phyloP scores from a whole-genome alignment of 345 rosid genomes.

The Lepidium didymum region DNA sequence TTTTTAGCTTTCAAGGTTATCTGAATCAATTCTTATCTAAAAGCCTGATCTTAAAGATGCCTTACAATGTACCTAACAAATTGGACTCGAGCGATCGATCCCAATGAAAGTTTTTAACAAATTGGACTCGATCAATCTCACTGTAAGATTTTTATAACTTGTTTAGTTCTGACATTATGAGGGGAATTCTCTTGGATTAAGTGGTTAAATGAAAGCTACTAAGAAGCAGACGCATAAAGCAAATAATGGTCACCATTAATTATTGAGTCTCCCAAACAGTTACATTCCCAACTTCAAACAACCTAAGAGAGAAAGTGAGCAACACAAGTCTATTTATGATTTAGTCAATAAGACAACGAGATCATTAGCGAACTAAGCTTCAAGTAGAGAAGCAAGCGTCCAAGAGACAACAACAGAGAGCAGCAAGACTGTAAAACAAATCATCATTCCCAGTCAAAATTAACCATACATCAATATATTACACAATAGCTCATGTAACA shows the following conservation, averaged over 20 bases:
- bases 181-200: too few species aligned
- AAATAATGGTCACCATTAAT: neutral
- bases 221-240: neutral
- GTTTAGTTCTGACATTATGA: neutral
- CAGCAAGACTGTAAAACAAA: conserved; percentile 2
- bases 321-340: neutral
- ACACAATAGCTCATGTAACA: too few species aligned
- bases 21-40: neutral
- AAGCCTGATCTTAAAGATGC: neutral
- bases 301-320: neutral
- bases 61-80: neutral
- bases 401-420: conserved; percentile 16
- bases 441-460: neutral
- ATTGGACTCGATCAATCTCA: too few species aligned
- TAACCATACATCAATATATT: too few species aligned
- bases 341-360: neutral
- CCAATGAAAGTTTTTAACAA: neutral
- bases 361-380: neutral
- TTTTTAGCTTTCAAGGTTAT: neutral
- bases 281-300: neutral
- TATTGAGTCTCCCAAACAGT: neutral
- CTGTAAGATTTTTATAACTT: neutral
- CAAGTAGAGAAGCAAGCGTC: conserved; percentile 6
- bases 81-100: too few species aligned
- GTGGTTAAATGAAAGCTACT: neutral